These are phyloP conservation scores for Rhododendron williamsianum DNA, from an alignment of 148 eudicot species.

Conservation along the genomic window DNA sequence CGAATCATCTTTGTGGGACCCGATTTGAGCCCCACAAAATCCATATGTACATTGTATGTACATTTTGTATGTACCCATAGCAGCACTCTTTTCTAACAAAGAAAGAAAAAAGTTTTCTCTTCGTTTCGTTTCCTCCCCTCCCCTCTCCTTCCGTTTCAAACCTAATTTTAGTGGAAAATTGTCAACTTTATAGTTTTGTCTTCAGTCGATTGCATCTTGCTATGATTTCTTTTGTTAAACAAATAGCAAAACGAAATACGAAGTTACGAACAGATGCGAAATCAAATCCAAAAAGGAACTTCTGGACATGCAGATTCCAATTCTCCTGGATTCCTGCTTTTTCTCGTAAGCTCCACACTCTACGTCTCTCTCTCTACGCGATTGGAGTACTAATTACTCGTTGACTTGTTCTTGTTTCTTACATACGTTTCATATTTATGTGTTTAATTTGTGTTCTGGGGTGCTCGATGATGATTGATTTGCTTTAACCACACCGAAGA, in stretches of 20 bases:
- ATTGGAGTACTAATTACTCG: background rate
- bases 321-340: conserved; percentile 5
- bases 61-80: too few relatives aligned
- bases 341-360: conserved; percentile 12
- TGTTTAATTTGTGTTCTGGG: background rate
- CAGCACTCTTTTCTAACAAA: too few relatives aligned
- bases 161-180: background rate
- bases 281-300: background rate
- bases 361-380: background rate
- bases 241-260: background rate
- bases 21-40: too few relatives aligned
- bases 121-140: too few relatives aligned
- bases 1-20: too few relatives aligned
- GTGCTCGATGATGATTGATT: conserved; percentile 40
- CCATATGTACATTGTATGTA: too few relatives aligned
- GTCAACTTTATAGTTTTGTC: background rate
- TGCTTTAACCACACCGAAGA: conserved; percentile 53
- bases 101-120: too few relatives aligned
- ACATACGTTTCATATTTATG: background rate
- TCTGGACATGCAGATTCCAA: conserved; percentile 11
- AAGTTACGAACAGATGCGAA: conserved; percentile 1
- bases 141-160: background rate
- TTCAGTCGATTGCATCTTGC: background rate
- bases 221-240: conserved; percentile 8
- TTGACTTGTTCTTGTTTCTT: background rate